phyloP scores from a whole-genome alignment of 2,329 filamentous ascomycete species.

The Hymenoscyphus linearis region DNA sequence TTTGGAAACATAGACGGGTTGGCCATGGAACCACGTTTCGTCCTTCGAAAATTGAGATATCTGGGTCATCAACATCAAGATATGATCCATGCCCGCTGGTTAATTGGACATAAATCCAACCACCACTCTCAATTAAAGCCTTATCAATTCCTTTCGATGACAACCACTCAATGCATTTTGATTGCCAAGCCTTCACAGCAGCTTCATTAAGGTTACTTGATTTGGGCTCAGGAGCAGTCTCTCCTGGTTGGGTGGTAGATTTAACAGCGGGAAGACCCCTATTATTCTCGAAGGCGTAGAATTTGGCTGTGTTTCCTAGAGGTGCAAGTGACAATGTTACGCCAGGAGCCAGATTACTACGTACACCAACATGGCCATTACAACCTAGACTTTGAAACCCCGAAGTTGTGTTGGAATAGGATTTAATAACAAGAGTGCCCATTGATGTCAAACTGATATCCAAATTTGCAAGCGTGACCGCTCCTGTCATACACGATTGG shows the following conservation, averaged over 20 bases:
- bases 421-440: constrained; percentile 30
- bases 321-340: constrained; percentile 30
- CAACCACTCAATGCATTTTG: constrained; percentile 32
- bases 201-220: constrained; percentile 16
- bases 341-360: constrained; percentile 16
- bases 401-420: constrained; percentile 23
- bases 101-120: constrained; percentile 32
- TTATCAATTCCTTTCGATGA: constrained; percentile 28
- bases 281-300: constrained; percentile 21
- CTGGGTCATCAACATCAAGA: constrained; percentile 21
- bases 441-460: constrained; percentile 32
- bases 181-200: constrained; percentile 28
- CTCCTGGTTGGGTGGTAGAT: constrained; percentile 7
- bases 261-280: constrained; percentile 14
- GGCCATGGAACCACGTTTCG: constrained; percentile 32
- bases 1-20: constrained; percentile 30
- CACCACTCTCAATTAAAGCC: constrained; percentile 24
- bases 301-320: constrained; percentile 30
- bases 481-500: constrained; percentile 6
- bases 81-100: constrained; percentile 21
- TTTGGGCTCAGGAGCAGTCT: constrained; percentile 14
- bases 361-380: constrained; percentile 1
- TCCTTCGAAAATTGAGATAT: constrained; percentile 22
- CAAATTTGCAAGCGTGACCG: constrained; percentile 28
- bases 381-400: constrained; percentile 23